A percentile compares a stretch with the other conserved stretches of the same genome.
phyloP scores from a whole-genome alignment of 352 stramenopile species.

The Pythium vanterpoolii region DNA sequence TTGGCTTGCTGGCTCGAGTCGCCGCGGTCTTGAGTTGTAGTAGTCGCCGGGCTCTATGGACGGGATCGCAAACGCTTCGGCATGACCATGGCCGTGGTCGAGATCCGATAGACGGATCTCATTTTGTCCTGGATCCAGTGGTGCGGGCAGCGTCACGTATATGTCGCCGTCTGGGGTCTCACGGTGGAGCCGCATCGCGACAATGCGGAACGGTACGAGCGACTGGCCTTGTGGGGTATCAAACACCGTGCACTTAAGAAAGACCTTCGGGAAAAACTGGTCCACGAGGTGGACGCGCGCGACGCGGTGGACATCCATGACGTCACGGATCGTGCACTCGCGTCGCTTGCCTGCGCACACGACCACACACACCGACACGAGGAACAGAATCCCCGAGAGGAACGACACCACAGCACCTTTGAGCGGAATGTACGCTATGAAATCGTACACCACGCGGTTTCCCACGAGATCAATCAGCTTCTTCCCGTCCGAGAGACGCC shows the following conservation, averaged over 20 bases:
- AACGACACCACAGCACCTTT: background rate
- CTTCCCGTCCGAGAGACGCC: no score
- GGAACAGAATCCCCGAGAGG: conserved; percentile 2
- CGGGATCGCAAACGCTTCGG: background rate
- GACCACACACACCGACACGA: conserved; percentile 10
- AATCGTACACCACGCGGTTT: conserved; percentile 6
- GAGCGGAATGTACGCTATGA: conserved; percentile 7
- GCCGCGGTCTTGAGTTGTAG: background rate
- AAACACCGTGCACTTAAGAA: conserved; percentile 18
- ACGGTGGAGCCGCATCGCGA: conserved; percentile 20
- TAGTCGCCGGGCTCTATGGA: background rate
- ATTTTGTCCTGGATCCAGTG: background rate
- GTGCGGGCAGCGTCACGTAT: conserved; percentile 16
- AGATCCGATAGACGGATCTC: background rate
- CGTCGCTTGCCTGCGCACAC: conserved; percentile 8
- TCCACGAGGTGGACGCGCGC: conserved; percentile 23
- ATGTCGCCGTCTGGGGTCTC: conserved; percentile 9
- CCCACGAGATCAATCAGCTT: conserved; percentile 7
- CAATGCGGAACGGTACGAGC: conserved; percentile 22
- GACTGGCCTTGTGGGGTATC: conserved; percentile 5
- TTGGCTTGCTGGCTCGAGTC: background rate
- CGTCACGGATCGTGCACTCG: conserved; percentile 15
- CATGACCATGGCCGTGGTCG: background rate
- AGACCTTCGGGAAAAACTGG: conserved; percentile 26
- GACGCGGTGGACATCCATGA: conserved; percentile 22